Conservation (phyloP, 805 yeast species). For the Ogataea trehaloabstinens region DNA sequence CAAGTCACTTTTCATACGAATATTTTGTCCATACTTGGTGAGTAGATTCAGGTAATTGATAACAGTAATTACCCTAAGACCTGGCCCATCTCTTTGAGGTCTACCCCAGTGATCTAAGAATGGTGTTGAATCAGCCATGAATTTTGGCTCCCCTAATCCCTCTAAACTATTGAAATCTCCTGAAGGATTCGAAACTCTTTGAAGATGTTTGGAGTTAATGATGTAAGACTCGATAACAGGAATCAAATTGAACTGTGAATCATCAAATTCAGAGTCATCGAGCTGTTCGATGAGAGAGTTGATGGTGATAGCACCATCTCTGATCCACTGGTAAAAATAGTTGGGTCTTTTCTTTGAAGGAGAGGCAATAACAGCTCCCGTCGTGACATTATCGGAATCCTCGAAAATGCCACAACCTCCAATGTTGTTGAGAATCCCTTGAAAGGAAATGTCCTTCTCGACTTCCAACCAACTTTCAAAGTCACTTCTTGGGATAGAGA, state of each 20-base stretch:
- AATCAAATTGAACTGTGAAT: slow-evolving; percentile 17
- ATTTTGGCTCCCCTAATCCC: slow-evolving; percentile 92
- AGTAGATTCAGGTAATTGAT: slow-evolving; percentile 51
- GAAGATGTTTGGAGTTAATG: slow-evolving; percentile 54
- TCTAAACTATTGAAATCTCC: slow-evolving; percentile 54
- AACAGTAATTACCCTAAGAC: slow-evolving; percentile 68
- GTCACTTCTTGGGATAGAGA: slow-evolving; percentile 31
- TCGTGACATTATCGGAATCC: slow-evolving; percentile 38
- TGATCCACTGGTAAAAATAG: slow-evolving; percentile 86
- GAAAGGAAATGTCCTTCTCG: slow-evolving; percentile 43
- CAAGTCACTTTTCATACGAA: slow-evolving; percentile 31
- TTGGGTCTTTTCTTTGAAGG: slow-evolving; percentile 72
- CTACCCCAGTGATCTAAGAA: slow-evolving; percentile 82
- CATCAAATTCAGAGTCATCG: slow-evolving; percentile 38
- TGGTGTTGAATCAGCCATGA: slow-evolving; percentile 59
- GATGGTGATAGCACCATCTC: slow-evolving; percentile 85
- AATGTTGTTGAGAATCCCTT: slow-evolving; percentile 50
- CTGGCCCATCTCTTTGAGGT: slow-evolving; percentile 96
- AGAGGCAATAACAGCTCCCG: slow-evolving; percentile 81
- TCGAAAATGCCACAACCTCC: slow-evolving; percentile 45
- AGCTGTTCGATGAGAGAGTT: slow-evolving; percentile 59
- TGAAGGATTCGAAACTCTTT: slow-evolving; percentile 64
- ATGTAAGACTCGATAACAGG: slow-evolving; percentile 58
- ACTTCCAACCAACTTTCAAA: slow-evolving; percentile 48
- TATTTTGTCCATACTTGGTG: slow-evolving; percentile 25